These are phyloP conservation scores for Ogataea glucozyma DNA, from an alignment of 805 yeast genomes.

Conservation along the genomic window DNA sequence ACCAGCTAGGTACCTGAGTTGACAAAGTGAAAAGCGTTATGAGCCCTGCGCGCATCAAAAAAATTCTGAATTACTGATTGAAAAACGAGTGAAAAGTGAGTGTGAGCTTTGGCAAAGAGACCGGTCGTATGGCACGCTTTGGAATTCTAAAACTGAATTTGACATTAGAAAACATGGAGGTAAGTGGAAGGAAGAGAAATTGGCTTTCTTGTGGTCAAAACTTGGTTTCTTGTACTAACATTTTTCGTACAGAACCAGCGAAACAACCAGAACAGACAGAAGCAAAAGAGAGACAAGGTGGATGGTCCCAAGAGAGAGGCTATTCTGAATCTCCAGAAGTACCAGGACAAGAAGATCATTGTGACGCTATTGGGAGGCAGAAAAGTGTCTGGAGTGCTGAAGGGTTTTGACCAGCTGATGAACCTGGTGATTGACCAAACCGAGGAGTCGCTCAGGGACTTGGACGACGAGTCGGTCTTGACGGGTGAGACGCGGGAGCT, in stretches of 20 bases:
- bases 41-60: slow-evolving; percentile 3
- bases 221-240: neutral
- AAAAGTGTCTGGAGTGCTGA: slow-evolving; percentile 68
- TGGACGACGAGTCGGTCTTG: slow-evolving; percentile 57
- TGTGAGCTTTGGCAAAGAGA: neutral
- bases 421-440: slow-evolving; percentile 74
- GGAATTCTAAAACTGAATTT: too few species aligned
- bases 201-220: neutral
- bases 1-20: too few species aligned
- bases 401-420: slow-evolving; percentile 83
- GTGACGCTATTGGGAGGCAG: slow-evolving; percentile 88
- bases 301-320: slow-evolving; percentile 92
- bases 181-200: slow-evolving; percentile 7
- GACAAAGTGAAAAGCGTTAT: neutral
- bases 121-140: neutral
- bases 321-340: slow-evolving; percentile 75
- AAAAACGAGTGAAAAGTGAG: neutral
- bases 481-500: slow-evolving; percentile 62
- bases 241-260: slow-evolving; percentile 11
- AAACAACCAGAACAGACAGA: slow-evolving; percentile 15
- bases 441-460: slow-evolving; percentile 63
- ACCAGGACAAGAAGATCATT: slow-evolving; percentile 68
- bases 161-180: slow-evolving; percentile 17
- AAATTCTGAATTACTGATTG: neutral
- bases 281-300: slow-evolving; percentile 30